Evolutionary conservation across 2,329 filamentous ascomycete species (phyloP).

Genomic region (Cercospora sesami): DNA sequence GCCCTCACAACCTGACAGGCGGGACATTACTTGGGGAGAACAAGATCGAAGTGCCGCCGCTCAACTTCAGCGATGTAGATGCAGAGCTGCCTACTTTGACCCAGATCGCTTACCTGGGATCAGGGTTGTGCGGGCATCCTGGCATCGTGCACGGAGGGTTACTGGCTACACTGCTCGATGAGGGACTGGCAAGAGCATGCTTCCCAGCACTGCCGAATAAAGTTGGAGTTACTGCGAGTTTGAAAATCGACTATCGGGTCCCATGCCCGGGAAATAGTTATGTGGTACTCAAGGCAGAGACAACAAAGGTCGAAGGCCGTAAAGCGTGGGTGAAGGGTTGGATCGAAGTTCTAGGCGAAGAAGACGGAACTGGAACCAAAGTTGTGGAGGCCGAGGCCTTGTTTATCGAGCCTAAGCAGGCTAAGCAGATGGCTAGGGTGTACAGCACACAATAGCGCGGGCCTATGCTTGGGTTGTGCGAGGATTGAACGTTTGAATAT

Average conservation of each 20-base stretch:
- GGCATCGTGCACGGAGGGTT: constrained; percentile 89
- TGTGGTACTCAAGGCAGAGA: constrained; percentile 75
- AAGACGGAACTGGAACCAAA: constrained; percentile 57
- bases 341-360: constrained; percentile 72
- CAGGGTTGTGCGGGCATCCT: constrained; percentile 81
- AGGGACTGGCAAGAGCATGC: constrained; percentile 82
- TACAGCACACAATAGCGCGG: constrained; percentile 25
- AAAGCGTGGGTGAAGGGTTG: constrained; percentile 92
- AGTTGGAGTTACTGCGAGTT: constrained; percentile 79
- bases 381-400: constrained; percentile 81
- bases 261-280: constrained; percentile 75
- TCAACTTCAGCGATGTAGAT: constrained; percentile 67
- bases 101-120: constrained; percentile 73
- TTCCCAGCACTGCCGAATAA: constrained; percentile 86
- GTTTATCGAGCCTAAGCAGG: constrained; percentile 85
- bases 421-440: constrained; percentile 52
- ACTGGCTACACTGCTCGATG: constrained; percentile 88
- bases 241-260: constrained; percentile 78
- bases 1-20: constrained; percentile 75
- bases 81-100: constrained; percentile 60
- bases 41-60: constrained; percentile 77
- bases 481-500: not conserved
- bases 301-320: constrained; percentile 81
- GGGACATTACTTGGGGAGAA: constrained; percentile 74
- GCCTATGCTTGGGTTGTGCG: not conserved